Base-by-base conservation (phyloP, 306 rosid species). In the Vigna radiata region DNA sequence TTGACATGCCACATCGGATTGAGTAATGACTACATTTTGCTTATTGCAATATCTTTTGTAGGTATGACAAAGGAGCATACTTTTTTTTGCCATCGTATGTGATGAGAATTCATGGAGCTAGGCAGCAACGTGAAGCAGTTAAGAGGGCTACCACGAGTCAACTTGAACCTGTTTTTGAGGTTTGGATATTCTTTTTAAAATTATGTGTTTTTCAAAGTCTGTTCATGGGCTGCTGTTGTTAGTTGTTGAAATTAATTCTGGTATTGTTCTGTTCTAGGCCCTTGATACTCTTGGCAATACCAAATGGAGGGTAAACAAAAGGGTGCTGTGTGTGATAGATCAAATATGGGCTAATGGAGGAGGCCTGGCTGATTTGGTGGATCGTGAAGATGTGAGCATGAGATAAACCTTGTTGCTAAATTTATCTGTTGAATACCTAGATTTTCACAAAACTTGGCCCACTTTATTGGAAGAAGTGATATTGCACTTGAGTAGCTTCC, bases 321-420 rank as follows among this genome's bases (percentile, higher is more conserved):
- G 90, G 86, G 83, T 92, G 3, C 97, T 95, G n/a, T 27, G 86
- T 44, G 93, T 92, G 77, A 77, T 95, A 41, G 97, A 95, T 83
- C 89, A 91, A 68, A 85, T 95, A 83, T 95, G 99, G 99, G 91
- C 99, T 74, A 79, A 86, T 73, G 99, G 97, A 75, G 99, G 97
- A 29, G 16, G 87, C 65, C 70, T 92, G 75, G 99, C 96, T 23
- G 96, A 88, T 81, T 82, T 95, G 88, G 92, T 92, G 77, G 87
- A 84, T 86, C 83, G 87, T 71, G 89, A 87, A 77, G 91, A 92
- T 87, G 99, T 95, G 83, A 70, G 97, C 88, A 78, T 43, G 23
- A 39, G 18, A 18, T 15, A 60, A 59, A n/a, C 64, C 69, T 58
- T 31, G 21, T 63, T 76, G 62, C 39, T 36, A 46, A 66, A 64